A percentile compares a stretch with the other conserved stretches of the same genome.
Evolutionary conservation across 345 rosid genomes (phyloP).

Genomic region (Boechera stricta): DNA sequence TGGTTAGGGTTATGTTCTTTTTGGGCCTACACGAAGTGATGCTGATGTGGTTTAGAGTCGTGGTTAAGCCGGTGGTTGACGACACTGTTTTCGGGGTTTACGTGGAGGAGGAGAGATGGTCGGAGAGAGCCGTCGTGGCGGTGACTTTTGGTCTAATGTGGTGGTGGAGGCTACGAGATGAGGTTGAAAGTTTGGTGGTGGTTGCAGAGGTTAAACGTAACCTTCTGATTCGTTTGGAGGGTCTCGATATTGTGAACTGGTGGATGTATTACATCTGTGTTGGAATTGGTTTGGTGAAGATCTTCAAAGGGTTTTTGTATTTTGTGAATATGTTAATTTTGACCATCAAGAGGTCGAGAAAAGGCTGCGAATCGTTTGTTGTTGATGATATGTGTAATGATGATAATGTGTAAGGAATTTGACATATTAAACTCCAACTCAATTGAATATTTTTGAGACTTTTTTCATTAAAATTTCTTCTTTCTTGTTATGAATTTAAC

Average conservation of each 20-base stretch:
- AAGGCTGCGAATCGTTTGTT: slow-evolving; percentile 20
- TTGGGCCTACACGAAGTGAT: slow-evolving; percentile 72
- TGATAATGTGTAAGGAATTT: no score
- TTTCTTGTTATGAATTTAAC: not conserved
- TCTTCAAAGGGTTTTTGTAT: slow-evolving; percentile 55
- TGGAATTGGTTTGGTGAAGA: slow-evolving; percentile 63
- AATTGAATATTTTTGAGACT: not conserved
- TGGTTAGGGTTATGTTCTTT: slow-evolving; percentile 61
- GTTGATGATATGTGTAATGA: no score
- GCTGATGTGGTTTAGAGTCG: slow-evolving; percentile 64
- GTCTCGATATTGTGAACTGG: slow-evolving; percentile 60
- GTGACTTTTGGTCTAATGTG: slow-evolving; percentile 62
- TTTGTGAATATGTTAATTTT: slow-evolving; percentile 39
- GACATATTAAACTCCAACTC: not conserved
- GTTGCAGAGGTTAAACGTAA: slow-evolving; percentile 56
- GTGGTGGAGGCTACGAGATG: slow-evolving; percentile 86
- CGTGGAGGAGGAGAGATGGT: slow-evolving; percentile 56
- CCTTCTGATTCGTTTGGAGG: slow-evolving; percentile 42
- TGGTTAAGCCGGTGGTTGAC: slow-evolving; percentile 76
- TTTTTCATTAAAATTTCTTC: not conserved
- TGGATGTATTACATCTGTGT: slow-evolving; percentile 73
- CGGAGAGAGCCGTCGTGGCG: slow-evolving; percentile 54
- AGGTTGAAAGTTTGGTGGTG: slow-evolving; percentile 61
- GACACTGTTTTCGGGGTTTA: slow-evolving; percentile 57
- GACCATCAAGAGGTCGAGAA: slow-evolving; percentile 42